Evolutionary conservation across 2,329 filamentous ascomycete species (phyloP).

Genomic region (Alternaria longipes): DNA sequence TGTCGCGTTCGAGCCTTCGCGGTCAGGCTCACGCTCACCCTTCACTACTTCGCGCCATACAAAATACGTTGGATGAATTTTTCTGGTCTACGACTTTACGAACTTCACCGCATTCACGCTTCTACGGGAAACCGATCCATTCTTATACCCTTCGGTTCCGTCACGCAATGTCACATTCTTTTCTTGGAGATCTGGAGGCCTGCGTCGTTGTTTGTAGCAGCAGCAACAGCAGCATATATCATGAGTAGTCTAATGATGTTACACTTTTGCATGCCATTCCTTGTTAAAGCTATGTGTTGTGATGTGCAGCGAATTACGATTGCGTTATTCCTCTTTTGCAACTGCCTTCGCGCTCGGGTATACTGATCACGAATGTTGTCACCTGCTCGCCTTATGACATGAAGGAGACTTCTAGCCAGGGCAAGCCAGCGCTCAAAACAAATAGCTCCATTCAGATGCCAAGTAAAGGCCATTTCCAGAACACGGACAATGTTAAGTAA

Average conservation of each 20-base stretch:
- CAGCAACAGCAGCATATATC: not conserved
- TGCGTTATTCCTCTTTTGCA: too few relatives aligned
- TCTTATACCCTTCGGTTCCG: slow-evolving; percentile 14
- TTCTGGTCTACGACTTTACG: slow-evolving; percentile 8
- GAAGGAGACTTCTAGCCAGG: not conserved
- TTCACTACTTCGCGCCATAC: slow-evolving; percentile 6
- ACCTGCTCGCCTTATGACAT: not conserved
- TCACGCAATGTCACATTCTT: not conserved
- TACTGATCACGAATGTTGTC: not conserved
- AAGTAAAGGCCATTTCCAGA: not conserved
- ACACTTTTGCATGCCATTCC: not conserved
- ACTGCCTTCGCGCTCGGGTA: not conserved
- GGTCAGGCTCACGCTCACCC: not conserved
- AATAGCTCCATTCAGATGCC: not conserved
- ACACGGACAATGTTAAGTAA: not conserved
- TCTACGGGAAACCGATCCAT: not conserved
- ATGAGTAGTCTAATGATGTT: slow-evolving; percentile 1
- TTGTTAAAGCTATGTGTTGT: not conserved
- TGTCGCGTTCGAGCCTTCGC: not conserved
- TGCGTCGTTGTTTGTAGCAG: not conserved
- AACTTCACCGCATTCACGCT: not conserved
- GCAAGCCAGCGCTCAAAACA: not conserved
- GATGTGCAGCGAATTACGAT: not conserved
- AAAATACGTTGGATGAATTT: slow-evolving; percentile 8
- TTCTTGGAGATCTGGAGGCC: not conserved